Percentiles rank a stretch among this genome's conserved stretches.
phyloP scores from a whole-genome alignment of 345 rosid genomes.

The Capsella bursapastoris region DNA sequence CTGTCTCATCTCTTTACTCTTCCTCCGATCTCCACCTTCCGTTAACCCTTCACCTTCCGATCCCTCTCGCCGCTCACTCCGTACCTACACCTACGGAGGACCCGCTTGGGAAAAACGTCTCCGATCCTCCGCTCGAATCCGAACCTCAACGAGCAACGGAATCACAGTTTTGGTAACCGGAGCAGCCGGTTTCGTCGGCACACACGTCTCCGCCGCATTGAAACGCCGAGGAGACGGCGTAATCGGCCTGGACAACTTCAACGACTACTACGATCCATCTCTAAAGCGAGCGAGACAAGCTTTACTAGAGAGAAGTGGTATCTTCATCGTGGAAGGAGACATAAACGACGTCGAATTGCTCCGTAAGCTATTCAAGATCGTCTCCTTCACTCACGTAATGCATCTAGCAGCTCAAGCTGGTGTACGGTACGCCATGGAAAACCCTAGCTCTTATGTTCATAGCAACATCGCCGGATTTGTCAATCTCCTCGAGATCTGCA shows the following conservation, averaged over 20 bases:
- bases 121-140: conserved; percentile 67
- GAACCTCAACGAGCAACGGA: conserved; percentile 62
- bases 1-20: conserved; percentile 74
- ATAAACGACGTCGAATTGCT: conserved; percentile 76
- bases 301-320: conserved; percentile 73
- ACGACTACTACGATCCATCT: conserved; percentile 86
- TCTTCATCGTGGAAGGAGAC: conserved; percentile 88
- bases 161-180: conserved; percentile 87
- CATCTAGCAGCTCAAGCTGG: conserved; percentile 95
- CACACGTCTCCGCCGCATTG: conserved; percentile 80
- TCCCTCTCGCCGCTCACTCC: conserved; percentile 84
- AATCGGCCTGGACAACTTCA: conserved; percentile 85
- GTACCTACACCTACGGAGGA: conserved; percentile 77
- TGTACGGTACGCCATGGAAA: conserved; percentile 89
- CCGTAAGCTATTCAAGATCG: conserved; percentile 75
- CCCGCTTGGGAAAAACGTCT: conserved; percentile 76
- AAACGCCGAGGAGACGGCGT: conserved; percentile 93
- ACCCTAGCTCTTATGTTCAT: conserved; percentile 79
- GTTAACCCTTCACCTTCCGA: conserved; percentile 56
- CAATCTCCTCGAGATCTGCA: conserved; percentile 77
- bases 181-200: conserved; percentile 93
- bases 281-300: conserved; percentile 86
- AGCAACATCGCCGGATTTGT: conserved; percentile 91
- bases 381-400: conserved; percentile 86
- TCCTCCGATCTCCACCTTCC: conserved; percentile 80